Base-by-base conservation (phyloP, 2,329 filamentous ascomycete species). In the Colletotrichum sp. region DNA sequence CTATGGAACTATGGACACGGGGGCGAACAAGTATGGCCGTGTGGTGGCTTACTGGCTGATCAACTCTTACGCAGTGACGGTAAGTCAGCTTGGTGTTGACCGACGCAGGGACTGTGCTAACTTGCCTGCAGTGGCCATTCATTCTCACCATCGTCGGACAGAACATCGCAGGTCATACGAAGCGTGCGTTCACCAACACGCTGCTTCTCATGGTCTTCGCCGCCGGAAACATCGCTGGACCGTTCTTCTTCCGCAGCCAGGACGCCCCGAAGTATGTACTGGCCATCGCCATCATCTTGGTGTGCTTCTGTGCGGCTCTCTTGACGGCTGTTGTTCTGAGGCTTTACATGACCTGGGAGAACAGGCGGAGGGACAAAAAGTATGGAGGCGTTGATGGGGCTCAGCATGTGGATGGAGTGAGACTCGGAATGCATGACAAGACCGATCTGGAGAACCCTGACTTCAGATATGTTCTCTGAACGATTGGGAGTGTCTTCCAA, bases 351-450 rank as follows among this genome's bases (percentile, higher is more conserved):
- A 30, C 57, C 0, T 62, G 57, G 57, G 26, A 62, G 57, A 62
- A 62, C 16, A 62, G 4, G 15, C 26, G 57, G 10, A 0, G 57
- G 24, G 57, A 62, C n/a, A 62, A n/a, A 0, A 28, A 62, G 28
- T 62, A 28, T 5, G 57, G 57, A 10, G 26, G 15, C 0, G 57
- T 62, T 3, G 57, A 62, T 32, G 57, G 57, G 44, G 57, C 79
- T 71, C 34, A 78, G 80, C 18, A 34, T 66, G 30, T 77, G 6
- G 77, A 78, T 15, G 71, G 69, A 6, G 71, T 76, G 69, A 70
- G 78, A 32, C 73, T 79, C 26, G 78, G 79, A 30, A 80, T 81
- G 78, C 78, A 79, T 52, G 80, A 80, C 65, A 80, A 80, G 77
- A 81, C 78, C 13, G 79, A 80, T 69, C 71, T 79, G 34, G 79